These are phyloP conservation scores for Suhomyces terraborum DNA, from an alignment of 1,139 yeast species.

Conservation along the genomic window DNA sequence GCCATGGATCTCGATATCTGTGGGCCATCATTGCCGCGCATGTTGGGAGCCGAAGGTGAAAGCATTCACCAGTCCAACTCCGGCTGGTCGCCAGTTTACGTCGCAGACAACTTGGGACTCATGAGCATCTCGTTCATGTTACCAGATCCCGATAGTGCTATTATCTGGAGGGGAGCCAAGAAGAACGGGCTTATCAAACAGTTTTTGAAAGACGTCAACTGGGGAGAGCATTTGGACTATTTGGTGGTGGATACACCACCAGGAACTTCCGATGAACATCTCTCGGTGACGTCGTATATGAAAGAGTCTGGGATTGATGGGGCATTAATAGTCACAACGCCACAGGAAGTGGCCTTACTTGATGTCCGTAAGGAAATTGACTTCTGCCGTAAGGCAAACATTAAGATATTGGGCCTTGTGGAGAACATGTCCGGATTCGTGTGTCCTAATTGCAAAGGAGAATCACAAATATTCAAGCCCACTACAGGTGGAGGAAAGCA, in stretches of 20 bases:
- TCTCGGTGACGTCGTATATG: conserved; percentile 83
- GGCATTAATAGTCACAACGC: conserved; percentile 92
- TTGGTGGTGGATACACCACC: conserved; percentile 96
- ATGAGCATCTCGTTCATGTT: conserved; percentile 96
- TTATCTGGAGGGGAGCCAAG: conserved; percentile 96
- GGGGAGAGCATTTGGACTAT: conserved; percentile 88
- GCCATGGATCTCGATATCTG: conserved; percentile 97
- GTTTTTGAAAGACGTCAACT: conserved; percentile 90
- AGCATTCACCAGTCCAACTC: conserved; percentile 83
- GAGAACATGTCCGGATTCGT: conserved; percentile 99
- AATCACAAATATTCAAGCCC: conserved; percentile 86
- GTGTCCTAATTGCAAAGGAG: conserved; percentile 91
- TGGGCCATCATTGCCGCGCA: conserved; percentile 94
- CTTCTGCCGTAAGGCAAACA: conserved; percentile 88
- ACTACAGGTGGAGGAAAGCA: conserved; percentile 96
- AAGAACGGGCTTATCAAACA: conserved; percentile 92
- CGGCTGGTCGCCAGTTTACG: conserved; percentile 97
- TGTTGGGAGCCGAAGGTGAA: conserved; percentile 92
- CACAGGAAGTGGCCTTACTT: conserved; percentile 93
- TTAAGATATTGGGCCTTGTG: conserved; percentile 82
- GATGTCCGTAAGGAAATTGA: conserved; percentile 97
- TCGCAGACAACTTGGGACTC: conserved; percentile 90
- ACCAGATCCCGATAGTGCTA: conserved; percentile 90
- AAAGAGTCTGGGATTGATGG: conserved; percentile 94
- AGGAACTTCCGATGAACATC: conserved; percentile 96